A percentile compares a stretch with the other conserved stretches of the same genome.
Conservation (phyloP, 257 asterid species). For the Przewalskia tangutica region DNA sequence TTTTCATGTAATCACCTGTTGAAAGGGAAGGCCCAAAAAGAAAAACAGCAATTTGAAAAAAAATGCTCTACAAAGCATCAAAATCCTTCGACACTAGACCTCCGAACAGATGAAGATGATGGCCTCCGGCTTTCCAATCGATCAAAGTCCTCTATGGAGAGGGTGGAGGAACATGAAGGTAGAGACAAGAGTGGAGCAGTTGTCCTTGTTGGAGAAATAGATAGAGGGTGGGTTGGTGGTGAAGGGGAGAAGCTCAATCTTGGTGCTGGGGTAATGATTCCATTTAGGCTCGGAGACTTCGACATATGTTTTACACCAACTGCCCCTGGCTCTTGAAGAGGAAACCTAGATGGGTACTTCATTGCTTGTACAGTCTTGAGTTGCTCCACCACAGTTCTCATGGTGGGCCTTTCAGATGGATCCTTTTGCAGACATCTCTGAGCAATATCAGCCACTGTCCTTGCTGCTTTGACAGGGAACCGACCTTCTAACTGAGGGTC, state of each 20-base stretch:
- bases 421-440: slow-evolving; percentile 78
- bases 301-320: slow-evolving; percentile 51
- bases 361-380: slow-evolving; percentile 68
- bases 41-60: neutral
- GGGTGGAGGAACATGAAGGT: slow-evolving; percentile 48
- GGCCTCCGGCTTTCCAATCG: slow-evolving; percentile 51
- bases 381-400: slow-evolving; percentile 74
- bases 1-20: slow-evolving; percentile 29
- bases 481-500: slow-evolving; percentile 85
- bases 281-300: slow-evolving; percentile 77
- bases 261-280: slow-evolving; percentile 45
- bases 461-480: slow-evolving; percentile 74
- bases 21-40: slow-evolving; percentile 8
- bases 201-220: slow-evolving; percentile 33
- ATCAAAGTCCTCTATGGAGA: slow-evolving; percentile 44
- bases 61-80: slow-evolving; percentile 45
- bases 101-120: slow-evolving; percentile 39
- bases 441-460: slow-evolving; percentile 77
- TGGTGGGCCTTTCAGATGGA: slow-evolving; percentile 85
- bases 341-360: slow-evolving; percentile 73
- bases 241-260: slow-evolving; percentile 40
- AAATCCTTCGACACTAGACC: slow-evolving; percentile 66
- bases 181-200: slow-evolving; percentile 35
- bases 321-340: slow-evolving; percentile 79
- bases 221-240: slow-evolving; percentile 33